Evolutionary conservation across 441 rosid species (phyloP).

Genomic region (Arabidopsis hybrid): DNA sequence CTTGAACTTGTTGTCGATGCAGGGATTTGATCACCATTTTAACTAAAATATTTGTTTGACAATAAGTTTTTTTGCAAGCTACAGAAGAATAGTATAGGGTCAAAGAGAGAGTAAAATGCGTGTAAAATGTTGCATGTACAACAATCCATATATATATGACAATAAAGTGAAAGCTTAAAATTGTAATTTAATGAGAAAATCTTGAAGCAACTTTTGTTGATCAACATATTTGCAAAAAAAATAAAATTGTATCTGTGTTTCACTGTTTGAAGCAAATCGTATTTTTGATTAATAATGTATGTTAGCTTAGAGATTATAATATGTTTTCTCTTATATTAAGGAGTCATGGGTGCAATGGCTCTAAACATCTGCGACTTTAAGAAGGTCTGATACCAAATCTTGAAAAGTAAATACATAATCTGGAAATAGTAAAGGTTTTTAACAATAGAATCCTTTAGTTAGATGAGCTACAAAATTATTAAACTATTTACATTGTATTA

Average conservation of each 20-base stretch:
- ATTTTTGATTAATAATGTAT: background rate
- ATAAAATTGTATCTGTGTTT: background rate
- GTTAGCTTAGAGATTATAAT: background rate
- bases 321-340: background rate
- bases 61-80: conserved; percentile 1
- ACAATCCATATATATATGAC: conserved; percentile 10
- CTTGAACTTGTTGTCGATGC: conserved; percentile 35
- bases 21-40: conserved; percentile 28
- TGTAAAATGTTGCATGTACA: conserved; percentile 2
- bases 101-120: background rate
- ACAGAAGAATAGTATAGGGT: conserved; percentile 6
- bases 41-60: background rate
- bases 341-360: conserved; percentile 4
- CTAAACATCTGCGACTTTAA: background rate
- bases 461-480: background rate
- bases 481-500: background rate
- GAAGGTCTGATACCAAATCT: conserved; percentile 25
- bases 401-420: conserved; percentile 26
- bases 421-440: background rate
- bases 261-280: background rate
- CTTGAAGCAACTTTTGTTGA: conserved; percentile 24
- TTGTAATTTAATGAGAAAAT: conserved; percentile 31
- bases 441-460: background rate
- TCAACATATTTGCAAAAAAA: conserved; percentile 5
- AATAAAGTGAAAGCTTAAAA: conserved; percentile 25